Evolutionary conservation across 2,329 filamentous ascomycete genomes (phyloP), one percentile per base, ranked within the genome.

Genomic region (Sphaerulina vaccinii): DNA sequence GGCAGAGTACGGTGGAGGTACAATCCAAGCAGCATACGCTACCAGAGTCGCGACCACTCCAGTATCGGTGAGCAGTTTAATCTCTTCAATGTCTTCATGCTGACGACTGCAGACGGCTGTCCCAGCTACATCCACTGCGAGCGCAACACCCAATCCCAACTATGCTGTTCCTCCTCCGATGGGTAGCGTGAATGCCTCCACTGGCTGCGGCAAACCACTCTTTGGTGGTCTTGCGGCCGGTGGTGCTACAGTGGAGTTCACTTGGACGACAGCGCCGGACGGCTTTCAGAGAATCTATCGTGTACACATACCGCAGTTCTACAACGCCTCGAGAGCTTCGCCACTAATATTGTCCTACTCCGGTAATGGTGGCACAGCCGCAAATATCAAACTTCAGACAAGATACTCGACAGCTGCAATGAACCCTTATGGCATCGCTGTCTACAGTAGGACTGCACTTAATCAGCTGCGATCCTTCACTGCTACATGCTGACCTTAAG

Each of bases 311-410:
- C 70, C 71, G 1, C 29, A 64, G 38, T 67, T 64, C 40, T 78
- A 77, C 62, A 53, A 72, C 15, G 52, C 51, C 5, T 62, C 66
- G 40, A 67, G 48, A 2, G 66, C 70, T 0, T 64, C 69, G 0
- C 69, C 73, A 1, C 49, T 77, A 27, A 74, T 76, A 24, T 65
- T 78, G 15, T 75, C 72, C 0, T 77, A 71, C 57, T 74, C 76
- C 46, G 75, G 75, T 1, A 67, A 71, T 2, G 60, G 57, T n/a
- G 67, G 69, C 27, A 58, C 65, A 40, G 68, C 68, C 40, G 48
- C 63, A 22, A 64, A 65, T 9, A 68, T 75, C 52, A 68, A 75
- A 55, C 48, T 56, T 1, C 62, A 76, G 3, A 72, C 73, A 11
- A 68, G 71, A 41, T 73, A 76, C 56, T 71, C 70, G 22, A 73